phyloP scores from a whole-genome alignment of 495 filamentous ascomycete genomes.

The Aspergillus heteromorphus region DNA sequence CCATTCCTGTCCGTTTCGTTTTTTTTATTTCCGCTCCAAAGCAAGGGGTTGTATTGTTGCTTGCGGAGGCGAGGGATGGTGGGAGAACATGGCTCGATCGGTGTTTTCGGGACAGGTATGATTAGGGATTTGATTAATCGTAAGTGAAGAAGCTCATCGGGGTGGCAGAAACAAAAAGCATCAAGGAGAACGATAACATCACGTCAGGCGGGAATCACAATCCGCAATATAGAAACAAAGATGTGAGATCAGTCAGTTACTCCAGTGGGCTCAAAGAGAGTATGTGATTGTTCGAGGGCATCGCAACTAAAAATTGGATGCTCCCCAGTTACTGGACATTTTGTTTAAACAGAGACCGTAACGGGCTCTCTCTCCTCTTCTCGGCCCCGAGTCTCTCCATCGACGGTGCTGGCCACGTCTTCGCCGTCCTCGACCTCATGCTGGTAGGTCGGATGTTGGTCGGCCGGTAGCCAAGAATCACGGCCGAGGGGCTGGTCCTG shows the following conservation, averaged over 20 bases:
- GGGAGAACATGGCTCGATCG: neutral
- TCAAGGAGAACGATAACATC: constrained; percentile 8
- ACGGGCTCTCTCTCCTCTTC: constrained; percentile 53
- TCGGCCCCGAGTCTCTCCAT: constrained; percentile 52
- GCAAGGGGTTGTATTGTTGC: neutral
- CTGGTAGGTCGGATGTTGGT: constrained; percentile 62
- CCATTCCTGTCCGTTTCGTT: neutral
- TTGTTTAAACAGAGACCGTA: constrained; percentile 17
- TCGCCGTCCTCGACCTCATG: constrained; percentile 58
- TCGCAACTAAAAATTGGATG: neutral
- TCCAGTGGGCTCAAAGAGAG: constrained; percentile 7
- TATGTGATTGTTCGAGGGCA: constrained; percentile 6
- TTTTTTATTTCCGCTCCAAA: neutral
- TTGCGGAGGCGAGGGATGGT: neutral
- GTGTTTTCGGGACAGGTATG: neutral
- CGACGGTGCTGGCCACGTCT: constrained; percentile 49
- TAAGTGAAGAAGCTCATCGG: constrained; percentile 5
- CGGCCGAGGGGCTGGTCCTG: constrained; percentile 81
- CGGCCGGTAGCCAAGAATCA: constrained; percentile 86
- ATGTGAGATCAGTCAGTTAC: constrained; percentile 9
- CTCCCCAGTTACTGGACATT: neutral
- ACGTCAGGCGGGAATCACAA: constrained; percentile 13
- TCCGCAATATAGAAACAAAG: constrained; percentile 8
- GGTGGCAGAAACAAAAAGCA: constrained; percentile 6
- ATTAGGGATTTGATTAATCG: constrained; percentile 7